Evolutionary conservation across 768 basidiomycete genomes (phyloP), one percentile per base, ranked within the genome.

Genomic region (Plicaturopsis crispa): DNA sequence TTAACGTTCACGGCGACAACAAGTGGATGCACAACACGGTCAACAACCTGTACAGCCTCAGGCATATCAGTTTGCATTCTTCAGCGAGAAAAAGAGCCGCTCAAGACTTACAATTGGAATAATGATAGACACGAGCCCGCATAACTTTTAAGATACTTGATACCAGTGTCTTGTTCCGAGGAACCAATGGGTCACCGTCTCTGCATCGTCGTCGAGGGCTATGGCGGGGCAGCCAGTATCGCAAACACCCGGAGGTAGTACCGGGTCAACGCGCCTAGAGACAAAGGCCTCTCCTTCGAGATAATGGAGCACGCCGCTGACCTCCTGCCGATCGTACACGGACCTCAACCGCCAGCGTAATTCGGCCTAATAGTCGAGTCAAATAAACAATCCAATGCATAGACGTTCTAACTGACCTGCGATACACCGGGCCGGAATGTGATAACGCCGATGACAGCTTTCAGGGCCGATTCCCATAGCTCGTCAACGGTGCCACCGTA

Each of bases 271-370:
- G 33, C 62, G 59, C 45, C 59, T 46, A 31, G 57, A 57, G 20
- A 83, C 40, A 41, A 65, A 71, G 6, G 73, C 70, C 21, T 77
- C 74, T n/a, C 68, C 67, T 16, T 58, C 52, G 35, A 89, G 57
- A 38, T 68, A 68, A 11, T 60, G 57, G 33, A 86, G 51, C 16
- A 82, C 43, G n/a, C 87, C 85, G 34, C 66, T 59, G 18, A 84
- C 61, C 52, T 89, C 87, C 45, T 81, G 81, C 39, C 79, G 67
- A 52, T 90, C 86, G 47, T 87, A 89, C 16, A 81, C 75, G 12
- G 72, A 62, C 44, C 78, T 67, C 41, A 90, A 61, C 33, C 83
- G 66, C 82, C 82, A 85, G 36, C 74, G 67, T 39, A 89, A 60
- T 51, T 88, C 83, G 10, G 63, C 63, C 85, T 88, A 44, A 17